These are phyloP conservation scores for Dactylellina haptotyla DNA, from an alignment of 2,329 filamentous ascomycete genomes.

Conservation along the genomic window DNA sequence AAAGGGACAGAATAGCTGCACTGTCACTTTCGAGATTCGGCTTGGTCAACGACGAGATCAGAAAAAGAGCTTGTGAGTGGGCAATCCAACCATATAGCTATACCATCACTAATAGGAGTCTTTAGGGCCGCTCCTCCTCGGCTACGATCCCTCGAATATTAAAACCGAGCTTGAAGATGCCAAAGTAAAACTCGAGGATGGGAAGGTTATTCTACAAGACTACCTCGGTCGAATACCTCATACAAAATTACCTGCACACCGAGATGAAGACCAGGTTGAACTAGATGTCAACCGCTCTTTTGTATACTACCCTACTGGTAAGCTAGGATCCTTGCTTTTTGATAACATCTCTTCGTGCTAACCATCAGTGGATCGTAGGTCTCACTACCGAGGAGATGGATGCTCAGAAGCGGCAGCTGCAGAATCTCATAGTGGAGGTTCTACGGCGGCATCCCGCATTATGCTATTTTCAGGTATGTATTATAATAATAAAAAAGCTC, in stretches of 20 bases:
- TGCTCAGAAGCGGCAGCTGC: conserved; percentile 78
- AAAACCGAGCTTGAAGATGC: conserved; percentile 48
- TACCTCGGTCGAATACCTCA: conserved; percentile 49
- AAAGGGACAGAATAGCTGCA: conserved; percentile 55
- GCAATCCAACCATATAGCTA: background rate
- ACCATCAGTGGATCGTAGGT: conserved; percentile 56
- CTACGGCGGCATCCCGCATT: conserved; percentile 83
- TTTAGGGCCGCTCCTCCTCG: conserved; percentile 61
- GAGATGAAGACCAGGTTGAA: conserved; percentile 88
- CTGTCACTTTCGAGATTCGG: conserved; percentile 56
- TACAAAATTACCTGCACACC: conserved; percentile 73
- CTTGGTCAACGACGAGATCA: conserved; percentile 57
- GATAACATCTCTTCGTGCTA: background rate
- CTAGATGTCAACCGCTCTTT: conserved; percentile 97
- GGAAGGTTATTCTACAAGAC: conserved; percentile 22
- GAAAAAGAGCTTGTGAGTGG: conserved; percentile 57
- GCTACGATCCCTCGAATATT: conserved; percentile 59
- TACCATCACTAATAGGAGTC: conserved; percentile 8
- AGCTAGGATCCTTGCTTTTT: conserved; percentile 57
- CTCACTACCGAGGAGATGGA: conserved; percentile 68
- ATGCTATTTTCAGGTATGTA: conserved; percentile 81
- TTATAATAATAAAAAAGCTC: background rate
- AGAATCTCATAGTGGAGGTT: conserved; percentile 79
- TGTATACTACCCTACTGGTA: conserved; percentile 90
- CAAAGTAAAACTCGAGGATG: conserved; percentile 55